Conservation (phyloP, 1,139 yeast species). For the Yamadazyma dendronema region DNA sequence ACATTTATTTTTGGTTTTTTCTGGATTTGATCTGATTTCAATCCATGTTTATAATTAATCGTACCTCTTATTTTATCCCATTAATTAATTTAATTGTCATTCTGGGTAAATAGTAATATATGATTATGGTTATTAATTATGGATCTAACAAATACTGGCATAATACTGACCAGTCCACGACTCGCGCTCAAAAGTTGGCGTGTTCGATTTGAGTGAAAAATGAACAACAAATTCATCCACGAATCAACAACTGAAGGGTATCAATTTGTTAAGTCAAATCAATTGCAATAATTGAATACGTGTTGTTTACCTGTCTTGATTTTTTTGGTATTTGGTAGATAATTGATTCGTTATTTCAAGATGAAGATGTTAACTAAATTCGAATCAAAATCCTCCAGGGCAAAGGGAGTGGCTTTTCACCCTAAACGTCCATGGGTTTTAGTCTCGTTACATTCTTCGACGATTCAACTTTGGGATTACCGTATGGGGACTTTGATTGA, state of each 20-base stretch:
- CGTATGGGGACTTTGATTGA: slow-evolving; percentile 98
- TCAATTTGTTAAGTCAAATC: slow-evolving; percentile 2
- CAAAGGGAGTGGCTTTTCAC: slow-evolving; percentile 97
- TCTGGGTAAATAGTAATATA: neutral
- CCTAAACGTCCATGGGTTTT: slow-evolving; percentile 97
- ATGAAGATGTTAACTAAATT: slow-evolving; percentile 98
- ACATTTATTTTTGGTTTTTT: slow-evolving; percentile 22
- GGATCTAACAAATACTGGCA: too few relatives aligned
- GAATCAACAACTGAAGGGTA: slow-evolving; percentile 10
- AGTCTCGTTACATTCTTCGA: slow-evolving; percentile 90
- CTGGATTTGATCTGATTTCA: slow-evolving; percentile 8
- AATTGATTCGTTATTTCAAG: slow-evolving; percentile 3
- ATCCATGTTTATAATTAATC: neutral
- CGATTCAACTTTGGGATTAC: slow-evolving; percentile 98
- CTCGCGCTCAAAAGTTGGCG: slow-evolving; percentile 9
- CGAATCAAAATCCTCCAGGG: slow-evolving; percentile 98
- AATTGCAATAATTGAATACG: slow-evolving; percentile 4
- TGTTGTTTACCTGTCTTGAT: slow-evolving; percentile 1
- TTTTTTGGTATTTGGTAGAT: slow-evolving; percentile 1
- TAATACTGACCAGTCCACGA: too few relatives aligned
- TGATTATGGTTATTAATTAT: neutral
- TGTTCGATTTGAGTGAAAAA: slow-evolving; percentile 10
- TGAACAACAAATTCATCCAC: slow-evolving; percentile 12
- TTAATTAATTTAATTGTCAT: too few relatives aligned
- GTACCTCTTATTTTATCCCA: neutral